Evolutionary conservation across 108 stramenopile species (phyloP).

Genomic region (Parietichytrium sp.): DNA sequence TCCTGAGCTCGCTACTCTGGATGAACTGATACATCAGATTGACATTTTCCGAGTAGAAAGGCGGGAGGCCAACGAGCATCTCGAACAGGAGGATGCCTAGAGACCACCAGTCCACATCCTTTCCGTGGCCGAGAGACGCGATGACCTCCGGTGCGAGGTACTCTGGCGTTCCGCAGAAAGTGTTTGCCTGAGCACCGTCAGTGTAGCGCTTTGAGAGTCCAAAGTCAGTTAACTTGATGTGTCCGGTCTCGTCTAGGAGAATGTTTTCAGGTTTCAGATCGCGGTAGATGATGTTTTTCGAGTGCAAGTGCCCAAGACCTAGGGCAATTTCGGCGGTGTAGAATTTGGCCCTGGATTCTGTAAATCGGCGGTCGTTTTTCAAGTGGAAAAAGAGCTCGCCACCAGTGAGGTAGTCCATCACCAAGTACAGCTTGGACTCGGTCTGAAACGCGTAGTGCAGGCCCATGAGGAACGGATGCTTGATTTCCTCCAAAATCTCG

Average conservation of each 20-base stretch:
- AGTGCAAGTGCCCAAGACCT: constrained; percentile 92
- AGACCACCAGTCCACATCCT: constrained; percentile 64
- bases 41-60: constrained; percentile 92
- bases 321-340: constrained; percentile 94
- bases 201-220: constrained; percentile 78
- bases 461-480: constrained; percentile 96
- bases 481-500: constrained; percentile 88
- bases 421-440: constrained; percentile 90
- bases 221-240: constrained; percentile 95
- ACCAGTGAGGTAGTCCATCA: constrained; percentile 94
- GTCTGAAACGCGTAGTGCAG: constrained; percentile 98
- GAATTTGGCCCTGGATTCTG: constrained; percentile 83
- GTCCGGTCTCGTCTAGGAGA: constrained; percentile 83
- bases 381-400: constrained; percentile 98
- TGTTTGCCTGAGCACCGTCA: constrained; percentile 7
- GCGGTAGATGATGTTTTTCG: constrained; percentile 89
- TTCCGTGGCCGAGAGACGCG: constrained; percentile 49
- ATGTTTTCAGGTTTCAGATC: constrained; percentile 97
- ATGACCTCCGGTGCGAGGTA: constrained; percentile 67
- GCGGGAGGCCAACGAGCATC: constrained; percentile 95
- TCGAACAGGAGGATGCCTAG: constrained; percentile 94
- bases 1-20: constrained; percentile 76
- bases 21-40: constrained; percentile 95
- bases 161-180: constrained; percentile 65
- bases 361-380: constrained; percentile 85